Percentiles rank a stretch among this genome's conserved stretches.
Conservation (phyloP, 2,329 filamentous ascomycete genomes). For the Nannizzia gypsea region DNA sequence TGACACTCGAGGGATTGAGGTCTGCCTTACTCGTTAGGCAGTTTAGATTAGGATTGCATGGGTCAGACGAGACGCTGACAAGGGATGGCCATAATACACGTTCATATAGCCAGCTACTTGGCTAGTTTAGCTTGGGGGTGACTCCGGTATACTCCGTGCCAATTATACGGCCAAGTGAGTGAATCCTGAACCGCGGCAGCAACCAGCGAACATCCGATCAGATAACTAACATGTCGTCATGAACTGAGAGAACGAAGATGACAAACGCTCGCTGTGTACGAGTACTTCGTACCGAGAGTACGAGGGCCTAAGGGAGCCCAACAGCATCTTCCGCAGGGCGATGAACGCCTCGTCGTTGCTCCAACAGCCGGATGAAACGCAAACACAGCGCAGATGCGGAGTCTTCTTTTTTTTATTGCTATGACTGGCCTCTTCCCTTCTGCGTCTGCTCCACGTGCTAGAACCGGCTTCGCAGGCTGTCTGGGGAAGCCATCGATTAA, state of each 20-base stretch:
- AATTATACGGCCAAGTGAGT: background rate
- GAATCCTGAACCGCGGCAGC: background rate
- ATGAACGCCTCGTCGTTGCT: background rate
- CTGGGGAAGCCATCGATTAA: background rate
- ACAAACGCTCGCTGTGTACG: no score
- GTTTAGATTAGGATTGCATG: background rate
- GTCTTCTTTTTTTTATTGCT: background rate
- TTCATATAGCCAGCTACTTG: background rate
- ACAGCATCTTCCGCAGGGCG: background rate
- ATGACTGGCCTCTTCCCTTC: no score
- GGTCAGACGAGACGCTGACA: background rate
- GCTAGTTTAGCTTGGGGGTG: no score
- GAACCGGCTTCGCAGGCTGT: background rate
- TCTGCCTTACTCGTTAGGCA: background rate
- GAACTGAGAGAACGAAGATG: no score
- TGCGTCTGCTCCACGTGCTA: background rate
- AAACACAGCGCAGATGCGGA: no score
- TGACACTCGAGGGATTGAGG: background rate
- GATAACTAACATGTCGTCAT: background rate
- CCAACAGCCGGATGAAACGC: background rate
- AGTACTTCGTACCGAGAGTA: no score
- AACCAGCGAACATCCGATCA: background rate
- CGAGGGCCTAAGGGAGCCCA: no score
- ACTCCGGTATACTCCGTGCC: background rate
- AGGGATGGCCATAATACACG: background rate